Evolutionary conservation across 1,139 yeast genomes (phyloP).

Genomic region (Chernovozyma aurita): DNA sequence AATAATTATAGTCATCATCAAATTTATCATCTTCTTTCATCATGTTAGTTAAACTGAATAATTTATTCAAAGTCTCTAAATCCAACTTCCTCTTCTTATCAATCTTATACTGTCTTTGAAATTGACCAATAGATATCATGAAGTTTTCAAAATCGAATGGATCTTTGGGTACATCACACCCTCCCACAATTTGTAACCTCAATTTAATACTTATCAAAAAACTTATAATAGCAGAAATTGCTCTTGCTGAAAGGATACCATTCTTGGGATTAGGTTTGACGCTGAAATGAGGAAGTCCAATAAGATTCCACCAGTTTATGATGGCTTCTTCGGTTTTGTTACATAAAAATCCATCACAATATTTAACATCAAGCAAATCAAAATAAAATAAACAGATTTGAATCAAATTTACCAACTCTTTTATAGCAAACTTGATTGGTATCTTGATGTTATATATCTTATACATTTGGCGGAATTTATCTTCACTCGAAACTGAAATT

Average conservation of each 20-base stretch:
- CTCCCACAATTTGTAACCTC: conserved; percentile 62
- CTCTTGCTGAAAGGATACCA: conserved; percentile 58
- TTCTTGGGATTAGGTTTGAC: conserved; percentile 41
- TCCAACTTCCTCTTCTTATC: conserved; percentile 59
- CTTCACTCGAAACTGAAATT: conserved; percentile 76
- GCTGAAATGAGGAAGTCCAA: conserved; percentile 62
- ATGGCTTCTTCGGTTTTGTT: conserved; percentile 71
- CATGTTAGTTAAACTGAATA: conserved; percentile 58
- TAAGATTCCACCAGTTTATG: conserved; percentile 74
- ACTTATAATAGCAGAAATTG: conserved; percentile 61
- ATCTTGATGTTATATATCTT: conserved; percentile 43
- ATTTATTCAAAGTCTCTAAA: conserved; percentile 54
- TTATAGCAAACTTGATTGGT: conserved; percentile 63
- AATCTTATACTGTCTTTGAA: conserved; percentile 57
- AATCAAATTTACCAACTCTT: conserved; percentile 67
- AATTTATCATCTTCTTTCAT: conserved; percentile 16
- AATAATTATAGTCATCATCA: neutral
- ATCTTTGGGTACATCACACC: conserved; percentile 80
- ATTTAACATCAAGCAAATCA: conserved; percentile 61
- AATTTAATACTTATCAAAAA: conserved; percentile 63
- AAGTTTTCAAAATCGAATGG: conserved; percentile 73
- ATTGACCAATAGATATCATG: conserved; percentile 54
- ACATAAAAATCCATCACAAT: conserved; percentile 83
- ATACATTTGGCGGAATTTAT: conserved; percentile 77
- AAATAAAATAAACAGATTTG: conserved; percentile 80